Percentiles rank a stretch among this genome's conserved stretches.
Evolutionary conservation across 257 asterid genomes (phyloP).

Genomic region (Linaria vulgaris): DNA sequence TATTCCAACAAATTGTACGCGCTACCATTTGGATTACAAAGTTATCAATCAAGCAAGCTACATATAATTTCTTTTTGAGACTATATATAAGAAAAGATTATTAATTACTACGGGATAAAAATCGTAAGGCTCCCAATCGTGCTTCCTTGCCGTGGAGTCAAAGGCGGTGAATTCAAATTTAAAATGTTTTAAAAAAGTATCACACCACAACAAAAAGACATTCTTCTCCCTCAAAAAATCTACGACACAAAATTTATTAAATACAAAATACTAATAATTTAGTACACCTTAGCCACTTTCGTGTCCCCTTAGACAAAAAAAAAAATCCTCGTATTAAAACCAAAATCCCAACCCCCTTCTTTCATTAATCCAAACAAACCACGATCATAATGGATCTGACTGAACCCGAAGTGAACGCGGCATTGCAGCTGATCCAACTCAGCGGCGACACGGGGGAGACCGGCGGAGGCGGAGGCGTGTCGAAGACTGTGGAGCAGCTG

Average conservation of each 20-base stretch:
- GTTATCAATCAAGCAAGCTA: no score
- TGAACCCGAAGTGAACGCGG: conserved; percentile 67
- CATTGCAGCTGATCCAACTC: conserved; percentile 66
- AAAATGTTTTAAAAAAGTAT: neutral
- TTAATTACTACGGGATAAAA: no score
- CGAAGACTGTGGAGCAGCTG: no score
- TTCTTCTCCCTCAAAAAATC: conserved; percentile 10
- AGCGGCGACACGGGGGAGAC: conserved; percentile 52
- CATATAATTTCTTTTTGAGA: no score
- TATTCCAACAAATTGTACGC: no score
- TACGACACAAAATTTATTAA: neutral
- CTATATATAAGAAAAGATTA: no score
- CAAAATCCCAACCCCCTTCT: neutral
- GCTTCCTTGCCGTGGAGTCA: conserved; percentile 14
- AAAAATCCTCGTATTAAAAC: no score
- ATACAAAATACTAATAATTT: neutral
- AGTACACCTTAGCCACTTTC: no score
- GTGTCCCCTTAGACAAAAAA: no score
- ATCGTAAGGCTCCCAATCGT: neutral
- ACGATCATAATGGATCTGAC: conserved; percentile 36
- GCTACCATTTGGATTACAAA: no score
- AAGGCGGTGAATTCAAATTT: conserved; percentile 35
- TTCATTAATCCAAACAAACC: conserved; percentile 21
- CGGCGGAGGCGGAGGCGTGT: no score
- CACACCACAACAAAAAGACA: conserved; percentile 14